Conservation (phyloP, 305 asterid genomes). For the Withania somnifera region DNA sequence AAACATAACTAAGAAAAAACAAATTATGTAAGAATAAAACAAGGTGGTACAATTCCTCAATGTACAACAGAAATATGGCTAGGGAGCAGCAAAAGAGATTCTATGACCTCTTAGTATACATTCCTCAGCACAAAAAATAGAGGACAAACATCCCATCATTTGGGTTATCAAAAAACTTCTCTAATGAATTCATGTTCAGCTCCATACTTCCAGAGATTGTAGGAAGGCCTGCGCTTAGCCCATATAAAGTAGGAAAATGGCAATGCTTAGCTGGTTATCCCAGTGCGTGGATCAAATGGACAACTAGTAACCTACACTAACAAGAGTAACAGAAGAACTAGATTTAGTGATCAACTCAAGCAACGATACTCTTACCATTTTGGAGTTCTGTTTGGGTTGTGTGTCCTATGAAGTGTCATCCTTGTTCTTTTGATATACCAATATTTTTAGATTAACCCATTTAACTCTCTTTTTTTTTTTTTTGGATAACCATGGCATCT, state of each 20-base stretch:
- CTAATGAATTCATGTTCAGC: neutral
- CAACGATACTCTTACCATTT: neutral
- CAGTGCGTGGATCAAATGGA: neutral
- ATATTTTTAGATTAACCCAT: neutral
- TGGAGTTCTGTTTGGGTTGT: neutral
- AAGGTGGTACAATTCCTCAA: neutral
- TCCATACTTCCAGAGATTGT: neutral
- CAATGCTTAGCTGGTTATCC: neutral
- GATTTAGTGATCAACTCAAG: neutral
- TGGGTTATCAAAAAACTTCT: neutral
- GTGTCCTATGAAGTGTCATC: neutral
- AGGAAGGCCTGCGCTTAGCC: neutral
- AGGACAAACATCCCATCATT: neutral
- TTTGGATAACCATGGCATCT: too few relatives aligned
- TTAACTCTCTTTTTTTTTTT: too few relatives aligned
- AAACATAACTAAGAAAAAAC: slow-evolving; percentile 12
- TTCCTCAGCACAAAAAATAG: neutral
- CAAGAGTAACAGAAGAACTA: neutral
- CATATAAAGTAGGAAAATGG: neutral
- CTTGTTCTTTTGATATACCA: neutral
- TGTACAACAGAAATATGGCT: neutral
- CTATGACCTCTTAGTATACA: neutral
- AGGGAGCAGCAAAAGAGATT: neutral
- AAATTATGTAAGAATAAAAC: neutral
- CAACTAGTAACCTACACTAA: neutral